phyloP scores from a whole-genome alignment of 2,329 filamentous ascomycete species.

The Neurospora crassa region DNA sequence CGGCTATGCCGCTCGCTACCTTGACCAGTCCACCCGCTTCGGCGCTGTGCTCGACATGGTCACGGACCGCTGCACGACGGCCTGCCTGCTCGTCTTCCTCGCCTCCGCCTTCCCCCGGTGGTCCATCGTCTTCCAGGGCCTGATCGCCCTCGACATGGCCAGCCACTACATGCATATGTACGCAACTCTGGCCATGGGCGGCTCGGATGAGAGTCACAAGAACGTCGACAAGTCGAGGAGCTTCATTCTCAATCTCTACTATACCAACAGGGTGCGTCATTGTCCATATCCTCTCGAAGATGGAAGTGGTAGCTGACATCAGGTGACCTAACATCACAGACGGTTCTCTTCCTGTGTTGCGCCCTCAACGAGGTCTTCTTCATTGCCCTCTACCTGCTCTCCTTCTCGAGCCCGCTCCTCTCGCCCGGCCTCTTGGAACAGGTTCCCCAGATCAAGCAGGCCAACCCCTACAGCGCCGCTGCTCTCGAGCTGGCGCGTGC shows the following conservation, averaged over 20 bases:
- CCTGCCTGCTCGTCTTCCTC: conserved; percentile 89
- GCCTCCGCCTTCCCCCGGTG: conserved; percentile 90
- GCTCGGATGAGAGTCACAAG: conserved; percentile 78
- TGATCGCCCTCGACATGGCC: conserved; percentile 87
- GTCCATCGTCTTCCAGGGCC: conserved; percentile 85
- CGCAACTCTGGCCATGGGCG: conserved; percentile 80
- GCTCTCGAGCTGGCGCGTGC: conserved; percentile 87
- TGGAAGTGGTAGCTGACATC: neutral
- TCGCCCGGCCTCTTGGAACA: conserved; percentile 72
- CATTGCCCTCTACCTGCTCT: conserved; percentile 94
- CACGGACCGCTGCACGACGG: conserved; percentile 92
- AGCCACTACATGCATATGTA: conserved; percentile 99
- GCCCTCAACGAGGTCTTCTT: conserved; percentile 92
- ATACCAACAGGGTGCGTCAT: conserved; percentile 77
- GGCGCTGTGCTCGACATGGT: conserved; percentile 98
- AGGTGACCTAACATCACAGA: conserved; percentile 37
- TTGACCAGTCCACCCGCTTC: conserved; percentile 87
- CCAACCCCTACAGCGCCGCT: conserved; percentile 80
- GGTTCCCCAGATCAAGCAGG: conserved; percentile 42
- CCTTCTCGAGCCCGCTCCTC: conserved; percentile 84
- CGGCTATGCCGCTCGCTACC: conserved; percentile 82
- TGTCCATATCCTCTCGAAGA: neutral
- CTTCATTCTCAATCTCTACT: conserved; percentile 89
- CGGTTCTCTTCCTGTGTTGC: conserved; percentile 85
- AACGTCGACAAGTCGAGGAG: conserved; percentile 81